Evolutionary conservation across 1,139 yeast genomes (phyloP).

Genomic region (Wickerhamomyces sp.): DNA sequence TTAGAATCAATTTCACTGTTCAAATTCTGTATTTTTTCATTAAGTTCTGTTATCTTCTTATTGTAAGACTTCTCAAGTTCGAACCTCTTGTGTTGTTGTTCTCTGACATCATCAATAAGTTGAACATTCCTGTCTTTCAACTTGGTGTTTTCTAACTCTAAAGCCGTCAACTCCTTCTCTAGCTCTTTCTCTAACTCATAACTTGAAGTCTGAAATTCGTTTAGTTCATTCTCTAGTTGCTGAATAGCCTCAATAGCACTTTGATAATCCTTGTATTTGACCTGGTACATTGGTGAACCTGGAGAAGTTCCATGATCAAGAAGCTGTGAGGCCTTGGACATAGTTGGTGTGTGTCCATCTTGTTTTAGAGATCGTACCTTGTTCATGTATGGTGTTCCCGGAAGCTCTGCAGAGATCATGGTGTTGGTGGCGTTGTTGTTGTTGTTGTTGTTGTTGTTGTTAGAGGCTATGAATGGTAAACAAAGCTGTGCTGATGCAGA

Average conservation of each 20-base stretch:
- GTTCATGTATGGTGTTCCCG: background rate
- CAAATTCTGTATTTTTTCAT: constrained; percentile 11
- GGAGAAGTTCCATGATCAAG: constrained; percentile 9
- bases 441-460: background rate
- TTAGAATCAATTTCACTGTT: constrained; percentile 20
- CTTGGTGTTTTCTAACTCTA: constrained; percentile 21
- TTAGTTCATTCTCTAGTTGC: constrained; percentile 23
- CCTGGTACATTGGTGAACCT: constrained; percentile 14
- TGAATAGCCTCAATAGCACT: constrained; percentile 25
- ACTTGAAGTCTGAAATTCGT: constrained; percentile 26
- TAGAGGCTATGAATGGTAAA: background rate
- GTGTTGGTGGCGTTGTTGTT: background rate
- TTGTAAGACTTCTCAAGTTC: constrained; percentile 13
- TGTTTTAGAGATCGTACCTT: background rate
- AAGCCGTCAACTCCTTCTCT: constrained; percentile 23
- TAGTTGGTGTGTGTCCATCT: background rate
- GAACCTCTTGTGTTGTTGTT: constrained; percentile 9
- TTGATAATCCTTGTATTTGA: constrained; percentile 22
- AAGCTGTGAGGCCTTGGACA: background rate
- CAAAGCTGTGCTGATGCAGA: no score
- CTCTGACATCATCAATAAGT: constrained; percentile 15
- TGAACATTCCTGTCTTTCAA: constrained; percentile 12
- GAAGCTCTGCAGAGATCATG: no score
- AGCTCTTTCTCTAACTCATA: constrained; percentile 27
- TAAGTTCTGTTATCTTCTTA: constrained; percentile 7